Evolutionary conservation across 2,329 filamentous ascomycete genomes (phyloP), one percentile per base, ranked within the genome.

Genomic region (Elsinoe australis): DNA sequence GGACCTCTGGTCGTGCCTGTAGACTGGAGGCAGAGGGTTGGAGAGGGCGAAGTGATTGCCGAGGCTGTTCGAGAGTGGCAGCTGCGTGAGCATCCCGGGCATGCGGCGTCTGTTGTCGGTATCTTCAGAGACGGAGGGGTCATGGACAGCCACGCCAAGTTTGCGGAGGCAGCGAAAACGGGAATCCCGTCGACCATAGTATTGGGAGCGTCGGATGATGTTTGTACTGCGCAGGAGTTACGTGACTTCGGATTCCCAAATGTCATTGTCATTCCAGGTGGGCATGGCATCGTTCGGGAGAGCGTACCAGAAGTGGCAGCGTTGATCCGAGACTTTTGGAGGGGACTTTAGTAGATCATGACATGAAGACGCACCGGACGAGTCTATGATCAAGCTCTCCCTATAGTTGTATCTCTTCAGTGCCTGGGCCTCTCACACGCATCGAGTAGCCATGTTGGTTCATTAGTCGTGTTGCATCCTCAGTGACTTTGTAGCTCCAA

Each of bases 61-160:
- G 64, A 71, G 50, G 71, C 71, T 0, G 55, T 77, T 1, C 58
- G 63, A n/a, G 64, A 66, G 0, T 77, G 74, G 74, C 62, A 76
- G 55, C 63, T 68, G 56, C 57, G 53, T 7, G 55, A 71, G 5
- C 74, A 78, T 53, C 17, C 52, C 1, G 73, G 73, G 0, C 71
- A 76, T 52, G 15, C 53, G 2, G 67, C 67, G 0, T 70, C 67
- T 26, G 69, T 77, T 1, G 63, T 74, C 14, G 68, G 60, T 0
- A 64, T 74, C 0, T 61, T 74, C 4, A 63, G 72, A 33, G 69
- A 77, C 38, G 73, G 67, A 0, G 67, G 67, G 0, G 62, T 70
- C 1, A 54, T 68, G 47, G 71, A 70, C 56, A 54, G 57, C 14
- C 61, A 69, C 45, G 58, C 51, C 8, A 51, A 52, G 7, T 71